Evolutionary conservation across 1,139 yeast species (phyloP).

Genomic region (Yamadazyma taylorii): DNA sequence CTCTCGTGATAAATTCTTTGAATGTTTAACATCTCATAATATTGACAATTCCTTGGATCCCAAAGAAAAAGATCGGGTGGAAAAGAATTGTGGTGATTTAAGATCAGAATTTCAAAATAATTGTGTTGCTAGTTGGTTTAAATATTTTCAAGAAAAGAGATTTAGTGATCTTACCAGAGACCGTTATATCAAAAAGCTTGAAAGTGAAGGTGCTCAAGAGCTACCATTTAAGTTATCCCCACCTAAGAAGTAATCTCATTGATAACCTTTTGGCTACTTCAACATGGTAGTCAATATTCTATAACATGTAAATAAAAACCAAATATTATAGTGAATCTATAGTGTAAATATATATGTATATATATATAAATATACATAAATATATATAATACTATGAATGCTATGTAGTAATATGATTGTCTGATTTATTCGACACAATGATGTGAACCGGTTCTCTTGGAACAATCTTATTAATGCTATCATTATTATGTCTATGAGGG

Average conservation of each 20-base stretch:
- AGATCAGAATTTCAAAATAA: slow-evolving; percentile 37
- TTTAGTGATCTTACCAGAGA: slow-evolving; percentile 43
- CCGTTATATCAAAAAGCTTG: slow-evolving; percentile 42
- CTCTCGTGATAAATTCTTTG: slow-evolving; percentile 43
- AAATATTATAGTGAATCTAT: neutral
- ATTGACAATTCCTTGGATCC: slow-evolving; percentile 48
- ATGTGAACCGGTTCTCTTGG: slow-evolving; percentile 37
- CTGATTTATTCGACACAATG: slow-evolving; percentile 20
- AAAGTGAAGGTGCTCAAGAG: slow-evolving; percentile 50
- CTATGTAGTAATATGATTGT: slow-evolving; percentile 1
- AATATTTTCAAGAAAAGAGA: slow-evolving; percentile 49
- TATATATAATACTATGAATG: neutral
- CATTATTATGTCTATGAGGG: slow-evolving; percentile 13
- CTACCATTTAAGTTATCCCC: slow-evolving; percentile 46
- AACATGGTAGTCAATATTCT: too few relatives aligned
- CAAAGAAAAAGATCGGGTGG: slow-evolving; percentile 33
- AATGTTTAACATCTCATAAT: slow-evolving; percentile 37
- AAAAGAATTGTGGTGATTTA: slow-evolving; percentile 34
- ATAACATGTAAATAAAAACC: neutral
- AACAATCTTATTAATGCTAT: slow-evolving; percentile 16
- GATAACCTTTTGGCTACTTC: too few relatives aligned
- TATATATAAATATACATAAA: too few relatives aligned
- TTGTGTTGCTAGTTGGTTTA: slow-evolving; percentile 48
- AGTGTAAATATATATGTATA: too few relatives aligned
- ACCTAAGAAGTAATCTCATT: slow-evolving; percentile 10